These are phyloP conservation scores for Ophiostoma fasciatum DNA, from an alignment of 2,329 filamentous ascomycete species.

Conservation along the genomic window DNA sequence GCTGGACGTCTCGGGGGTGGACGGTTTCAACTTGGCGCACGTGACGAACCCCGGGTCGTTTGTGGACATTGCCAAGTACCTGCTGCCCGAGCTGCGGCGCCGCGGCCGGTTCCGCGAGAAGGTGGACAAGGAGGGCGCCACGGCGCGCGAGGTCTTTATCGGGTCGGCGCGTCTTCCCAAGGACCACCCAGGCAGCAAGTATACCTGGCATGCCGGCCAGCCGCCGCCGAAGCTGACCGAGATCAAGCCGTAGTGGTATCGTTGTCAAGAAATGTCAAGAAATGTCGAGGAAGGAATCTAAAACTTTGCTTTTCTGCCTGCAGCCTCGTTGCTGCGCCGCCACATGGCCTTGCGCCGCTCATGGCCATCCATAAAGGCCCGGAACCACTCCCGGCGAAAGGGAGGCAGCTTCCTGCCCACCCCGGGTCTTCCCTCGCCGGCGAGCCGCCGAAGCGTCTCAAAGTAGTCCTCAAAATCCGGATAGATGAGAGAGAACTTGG, in stretches of 20 bases:
- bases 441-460: constrained; percentile 34
- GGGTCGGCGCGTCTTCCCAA: constrained; percentile 1
- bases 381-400: constrained; percentile 5
- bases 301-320: too few relatives aligned
- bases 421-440: constrained; percentile 23
- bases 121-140: constrained; percentile 3
- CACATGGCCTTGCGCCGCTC: constrained; percentile 3
- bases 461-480: constrained; percentile 54
- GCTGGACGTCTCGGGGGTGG: constrained; percentile 53
- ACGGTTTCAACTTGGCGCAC: constrained; percentile 54
- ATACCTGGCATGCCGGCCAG: neutral
- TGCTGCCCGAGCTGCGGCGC: constrained; percentile 45
- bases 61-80: constrained; percentile 47
- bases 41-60: constrained; percentile 38
- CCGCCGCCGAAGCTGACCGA: too few relatives aligned
- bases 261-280: too few relatives aligned
- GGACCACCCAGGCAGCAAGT: constrained; percentile 4
- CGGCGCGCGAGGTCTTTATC: constrained; percentile 7
- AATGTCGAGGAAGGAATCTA: too few relatives aligned
- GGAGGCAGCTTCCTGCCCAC: constrained; percentile 4
- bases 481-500: constrained; percentile 39
- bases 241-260: too few relatives aligned
- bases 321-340: neutral
- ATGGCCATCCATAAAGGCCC: constrained; percentile 1
- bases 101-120: constrained; percentile 24